Evolutionary conservation across 2,329 filamentous ascomycete species (phyloP), one percentile per base, ranked within the genome.

Genomic region (Cercospora sp.): DNA sequence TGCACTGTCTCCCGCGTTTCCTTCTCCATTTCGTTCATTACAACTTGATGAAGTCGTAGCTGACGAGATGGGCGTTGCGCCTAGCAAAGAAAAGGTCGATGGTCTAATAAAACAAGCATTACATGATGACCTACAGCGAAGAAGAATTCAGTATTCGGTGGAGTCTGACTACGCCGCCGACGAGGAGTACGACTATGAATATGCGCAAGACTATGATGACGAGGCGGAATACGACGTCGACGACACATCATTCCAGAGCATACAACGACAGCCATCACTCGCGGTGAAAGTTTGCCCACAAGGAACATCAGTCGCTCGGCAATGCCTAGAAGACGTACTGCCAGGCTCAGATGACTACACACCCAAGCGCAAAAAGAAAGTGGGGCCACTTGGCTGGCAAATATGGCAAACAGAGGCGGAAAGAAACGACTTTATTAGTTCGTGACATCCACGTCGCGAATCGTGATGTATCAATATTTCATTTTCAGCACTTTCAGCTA

Each of bases 381-480:
- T 55, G 3, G 31, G 45, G 10, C 60, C 58, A 42, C 53, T 63
- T 7, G 64, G 62, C 36, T 68, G 70, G 66, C 40, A 42, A 42
- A 53, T 68, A 20, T 72, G 69, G 61, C 31, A 60, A 12, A 67
- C 60, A n/a, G 61, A 60, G 12, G 51, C 33, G 30, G 71, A 69
- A 13, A 67, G 71, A 28, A 63, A 55, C n/a, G 63, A 60, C 10
- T 72, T 72, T 55, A 67, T 71, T 26, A 63, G 71, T 72, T 58
- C 28, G 67, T 69, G 40, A 4, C 31, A 23, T 42, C 23, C 26
- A 28, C 55, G 45, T 31, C 18, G 12, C n/a, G 18, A 16, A 6
- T 48, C 20, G 20, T 30, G 16, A 12, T 45, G 26, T 36, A 33
- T 23, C 10, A n/a, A 40, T 10, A 20, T 31, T 16, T 10, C 12